These are phyloP conservation scores for Niebla homalea DNA, from an alignment of 495 filamentous ascomycete genomes.

Conservation along the genomic window DNA sequence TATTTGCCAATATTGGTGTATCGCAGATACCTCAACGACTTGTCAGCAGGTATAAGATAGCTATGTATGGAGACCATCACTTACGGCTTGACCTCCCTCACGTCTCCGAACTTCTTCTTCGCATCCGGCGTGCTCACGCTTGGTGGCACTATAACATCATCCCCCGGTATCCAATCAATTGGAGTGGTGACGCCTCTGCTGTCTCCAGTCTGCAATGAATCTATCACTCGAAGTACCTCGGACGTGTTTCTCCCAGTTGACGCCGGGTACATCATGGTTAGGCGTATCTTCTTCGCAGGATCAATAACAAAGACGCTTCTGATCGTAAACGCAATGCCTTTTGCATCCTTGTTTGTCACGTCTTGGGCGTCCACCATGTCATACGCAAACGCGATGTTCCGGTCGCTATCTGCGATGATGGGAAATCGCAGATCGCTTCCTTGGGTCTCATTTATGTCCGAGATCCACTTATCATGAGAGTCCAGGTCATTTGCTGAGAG, in stretches of 20 bases:
- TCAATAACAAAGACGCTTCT: slow-evolving; percentile 60
- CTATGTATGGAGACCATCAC: slow-evolving; percentile 1
- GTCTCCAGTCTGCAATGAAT: slow-evolving; percentile 51
- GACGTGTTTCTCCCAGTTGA: slow-evolving; percentile 50
- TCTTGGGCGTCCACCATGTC: slow-evolving; percentile 53
- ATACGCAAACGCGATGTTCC: slow-evolving; percentile 51
- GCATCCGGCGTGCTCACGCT: slow-evolving; percentile 49
- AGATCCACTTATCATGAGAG: slow-evolving; percentile 49
- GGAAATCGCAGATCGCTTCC: slow-evolving; percentile 47
- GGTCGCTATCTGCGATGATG: slow-evolving; percentile 54
- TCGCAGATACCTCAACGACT: slow-evolving; percentile 18
- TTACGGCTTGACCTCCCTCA: slow-evolving; percentile 53
- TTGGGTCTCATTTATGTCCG: slow-evolving; percentile 51
- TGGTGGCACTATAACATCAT: slow-evolving; percentile 57
- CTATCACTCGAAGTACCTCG: slow-evolving; percentile 53
- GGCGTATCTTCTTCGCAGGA: slow-evolving; percentile 53
- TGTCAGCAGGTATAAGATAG: not conserved
- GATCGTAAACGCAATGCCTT: slow-evolving; percentile 53
- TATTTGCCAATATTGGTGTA: slow-evolving; percentile 22
- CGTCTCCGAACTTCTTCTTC: slow-evolving; percentile 52
- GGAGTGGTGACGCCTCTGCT: slow-evolving; percentile 50
- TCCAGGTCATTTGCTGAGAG: slow-evolving; percentile 47
- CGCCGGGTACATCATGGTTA: slow-evolving; percentile 57
- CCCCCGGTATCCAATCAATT: slow-evolving; percentile 49
- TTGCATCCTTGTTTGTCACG: slow-evolving; percentile 40